Conservation (phyloP, 768 basidiomycete species). For the Coprinopsis sp. region DNA sequence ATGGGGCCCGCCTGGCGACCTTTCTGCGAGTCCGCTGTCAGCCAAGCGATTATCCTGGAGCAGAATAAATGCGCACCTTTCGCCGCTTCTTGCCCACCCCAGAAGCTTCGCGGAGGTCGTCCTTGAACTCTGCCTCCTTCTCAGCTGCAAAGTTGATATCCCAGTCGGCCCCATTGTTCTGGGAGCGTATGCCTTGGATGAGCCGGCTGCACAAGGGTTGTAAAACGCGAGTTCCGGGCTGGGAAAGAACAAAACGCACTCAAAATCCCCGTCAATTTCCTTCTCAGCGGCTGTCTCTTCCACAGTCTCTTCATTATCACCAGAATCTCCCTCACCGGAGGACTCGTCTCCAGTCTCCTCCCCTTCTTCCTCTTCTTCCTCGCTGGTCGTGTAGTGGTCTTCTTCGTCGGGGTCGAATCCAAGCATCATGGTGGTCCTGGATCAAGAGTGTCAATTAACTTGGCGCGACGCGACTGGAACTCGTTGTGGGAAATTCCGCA, state of each 20-base stretch:
- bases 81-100: conserved; percentile 58
- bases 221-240: not conserved
- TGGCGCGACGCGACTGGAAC: not conserved
- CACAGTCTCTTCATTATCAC: conserved; percentile 9
- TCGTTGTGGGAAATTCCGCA: too few species aligned
- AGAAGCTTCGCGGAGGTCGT: conserved; percentile 69
- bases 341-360: conserved; percentile 18
- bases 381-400: conserved; percentile 9
- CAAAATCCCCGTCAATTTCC: conserved; percentile 58
- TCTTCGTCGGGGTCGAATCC: conserved; percentile 3
- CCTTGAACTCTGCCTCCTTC: conserved; percentile 61
- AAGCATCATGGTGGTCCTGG: too few species aligned
- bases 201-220: conserved; percentile 36
- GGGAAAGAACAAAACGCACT: conserved; percentile 26
- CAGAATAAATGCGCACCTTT: conserved; percentile 31
- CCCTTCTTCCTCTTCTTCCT: conserved; percentile 16
- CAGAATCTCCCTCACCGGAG: too few species aligned
- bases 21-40: conserved; percentile 28
- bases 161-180: conserved; percentile 60
- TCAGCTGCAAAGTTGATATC: conserved; percentile 62
- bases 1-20: conserved; percentile 43
- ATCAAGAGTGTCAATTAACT: not conserved
- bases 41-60: not conserved
- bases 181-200: conserved; percentile 56
- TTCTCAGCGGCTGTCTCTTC: conserved; percentile 34